Base-by-base conservation (phyloP, 371 early-diverging fungal genomes). In the Mortierella sp. region DNA sequence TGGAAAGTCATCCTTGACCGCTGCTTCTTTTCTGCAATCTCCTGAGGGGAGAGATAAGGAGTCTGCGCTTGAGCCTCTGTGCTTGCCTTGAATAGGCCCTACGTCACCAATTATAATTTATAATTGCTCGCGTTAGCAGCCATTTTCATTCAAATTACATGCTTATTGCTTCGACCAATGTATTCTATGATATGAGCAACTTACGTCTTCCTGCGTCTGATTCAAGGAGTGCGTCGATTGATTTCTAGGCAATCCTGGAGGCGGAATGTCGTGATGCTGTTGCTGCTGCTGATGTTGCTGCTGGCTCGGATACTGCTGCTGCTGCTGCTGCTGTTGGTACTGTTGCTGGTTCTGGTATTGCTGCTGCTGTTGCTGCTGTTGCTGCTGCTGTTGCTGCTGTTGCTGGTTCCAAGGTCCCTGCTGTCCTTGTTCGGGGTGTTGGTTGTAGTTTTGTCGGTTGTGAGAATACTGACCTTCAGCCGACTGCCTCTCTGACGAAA, bases 21-120 rank as follows among this genome's bases (percentile, higher is more conserved):
- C 71, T 82, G 81, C 92, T 72, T 89, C 88, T 76, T 90, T 70
- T 69, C 87, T 14, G 82, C 82, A n/a, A 79, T 76, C n/a, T 80
- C 80, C 26, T 71, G 72, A 21, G 82, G 76, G 0, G 87, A 40
- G 11, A 82, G 48, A 14, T 67, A 16, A 3, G 87, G 74, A 5
- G 78, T 40, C 16, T 69, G 71, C 1, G 83, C 46, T 11, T 69
- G 71, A 26, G 34, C 26, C 43, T 80, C 74, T 5, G 74, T 69
- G 1, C 81, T 67, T 3, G 78, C 40, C 59, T 73, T 76, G 61
- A 28, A 55, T 2, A 40, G 26, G 16, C 70, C 72, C 82, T 81
- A 54, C n/a, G 44, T 48, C 10, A 26, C 4, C 37, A 53, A 48
- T 31, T 37, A 48, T 40, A n/a, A 6, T 0, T 69, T 28, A 46